Percentiles rank a stretch among this genome's conserved stretches.
Conservation (phyloP, 805 yeast genomes). For the Wickerhamomyces strasburgensis region DNA sequence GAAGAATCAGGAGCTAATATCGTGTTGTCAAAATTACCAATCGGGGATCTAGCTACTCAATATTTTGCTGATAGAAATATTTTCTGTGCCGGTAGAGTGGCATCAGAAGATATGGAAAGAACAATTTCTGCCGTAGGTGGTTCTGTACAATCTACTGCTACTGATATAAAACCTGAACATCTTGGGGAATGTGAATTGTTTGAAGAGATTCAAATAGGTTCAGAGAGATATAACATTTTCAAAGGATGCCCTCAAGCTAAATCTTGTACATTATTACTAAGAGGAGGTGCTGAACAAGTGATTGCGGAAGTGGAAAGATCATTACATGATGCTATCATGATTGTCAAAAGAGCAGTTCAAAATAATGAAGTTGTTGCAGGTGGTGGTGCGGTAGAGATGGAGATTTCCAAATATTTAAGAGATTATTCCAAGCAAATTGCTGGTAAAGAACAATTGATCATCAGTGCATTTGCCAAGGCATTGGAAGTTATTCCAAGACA, state of each 20-base stretch:
- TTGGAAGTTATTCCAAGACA: slow-evolving; percentile 96
- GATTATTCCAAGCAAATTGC: slow-evolving; percentile 84
- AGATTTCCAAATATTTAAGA: slow-evolving; percentile 79
- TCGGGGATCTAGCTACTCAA: slow-evolving; percentile 98
- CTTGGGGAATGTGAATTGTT: slow-evolving; percentile 81
- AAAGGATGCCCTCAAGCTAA: slow-evolving; percentile 88
- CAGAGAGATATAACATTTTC: slow-evolving; percentile 90
- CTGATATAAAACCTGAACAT: slow-evolving; percentile 63
- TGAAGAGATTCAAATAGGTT: slow-evolving; percentile 94
- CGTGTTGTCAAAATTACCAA: slow-evolving; percentile 90
- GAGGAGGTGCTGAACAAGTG: slow-evolving; percentile 99
- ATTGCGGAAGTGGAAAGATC: slow-evolving; percentile 98
- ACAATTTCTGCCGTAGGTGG: slow-evolving; percentile 95
- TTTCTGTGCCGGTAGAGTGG: slow-evolving; percentile 96
- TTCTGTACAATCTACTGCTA: slow-evolving; percentile 69
- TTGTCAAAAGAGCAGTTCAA: slow-evolving; percentile 89
- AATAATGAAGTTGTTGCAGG: slow-evolving; percentile 92
- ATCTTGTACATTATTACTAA: slow-evolving; percentile 86
- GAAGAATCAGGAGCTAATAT: slow-evolving; percentile 85
- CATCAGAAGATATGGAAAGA: slow-evolving; percentile 85
- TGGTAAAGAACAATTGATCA: slow-evolving; percentile 92
- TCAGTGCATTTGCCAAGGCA: slow-evolving; percentile 90
- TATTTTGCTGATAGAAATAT: slow-evolving; percentile 93
- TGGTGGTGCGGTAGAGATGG: slow-evolving; percentile 99
- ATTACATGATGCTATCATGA: slow-evolving; percentile 97